Conservation (phyloP, 371 early-diverging fungal species). For the Circinella umbellata region DNA sequence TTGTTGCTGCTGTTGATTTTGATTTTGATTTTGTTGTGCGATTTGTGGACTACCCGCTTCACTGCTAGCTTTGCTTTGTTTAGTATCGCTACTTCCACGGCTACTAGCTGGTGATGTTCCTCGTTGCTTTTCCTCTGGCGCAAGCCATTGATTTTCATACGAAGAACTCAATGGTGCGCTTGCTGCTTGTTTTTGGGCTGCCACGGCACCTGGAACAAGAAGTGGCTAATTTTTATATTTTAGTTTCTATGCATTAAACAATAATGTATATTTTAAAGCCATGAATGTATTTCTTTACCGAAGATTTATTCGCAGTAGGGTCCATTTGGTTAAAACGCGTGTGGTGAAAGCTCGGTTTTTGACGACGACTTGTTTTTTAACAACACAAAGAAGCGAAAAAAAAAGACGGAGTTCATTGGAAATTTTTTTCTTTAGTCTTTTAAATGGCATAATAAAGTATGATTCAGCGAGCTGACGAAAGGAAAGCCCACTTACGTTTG, state of each 20-base stretch:
- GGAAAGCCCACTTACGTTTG: not conserved
- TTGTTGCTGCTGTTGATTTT: conserved; percentile 8
- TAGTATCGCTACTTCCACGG: not conserved
- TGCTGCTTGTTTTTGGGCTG: conserved; percentile 5
- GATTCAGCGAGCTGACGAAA: not conserved
- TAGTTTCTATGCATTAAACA: not conserved
- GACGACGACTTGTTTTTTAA: conserved; percentile 9
- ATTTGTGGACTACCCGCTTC: conserved; percentile 3
- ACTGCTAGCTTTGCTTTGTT: conserved; percentile 5
- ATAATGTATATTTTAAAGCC: too few species aligned
- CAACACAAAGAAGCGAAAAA: not conserved
- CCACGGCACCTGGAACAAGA: conserved; percentile 15
- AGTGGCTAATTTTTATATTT: conserved; percentile 15
- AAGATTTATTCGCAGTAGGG: conserved; percentile 14
- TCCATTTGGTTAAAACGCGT: conserved; percentile 6
- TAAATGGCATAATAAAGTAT: too few species aligned
- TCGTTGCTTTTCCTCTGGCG: conserved; percentile 20
- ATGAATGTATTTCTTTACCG: not conserved
- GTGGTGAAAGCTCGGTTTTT: not conserved
- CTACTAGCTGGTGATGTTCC: conserved; percentile 11
- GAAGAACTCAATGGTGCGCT: conserved; percentile 27
- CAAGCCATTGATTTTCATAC: conserved; percentile 29
- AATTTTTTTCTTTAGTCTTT: not conserved
- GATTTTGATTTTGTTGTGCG: conserved; percentile 3
- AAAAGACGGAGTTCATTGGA: not conserved